Evolutionary conservation across 1,284 basidiomycete species (phyloP).

Genomic region (Apiotrichum gamsii): DNA sequence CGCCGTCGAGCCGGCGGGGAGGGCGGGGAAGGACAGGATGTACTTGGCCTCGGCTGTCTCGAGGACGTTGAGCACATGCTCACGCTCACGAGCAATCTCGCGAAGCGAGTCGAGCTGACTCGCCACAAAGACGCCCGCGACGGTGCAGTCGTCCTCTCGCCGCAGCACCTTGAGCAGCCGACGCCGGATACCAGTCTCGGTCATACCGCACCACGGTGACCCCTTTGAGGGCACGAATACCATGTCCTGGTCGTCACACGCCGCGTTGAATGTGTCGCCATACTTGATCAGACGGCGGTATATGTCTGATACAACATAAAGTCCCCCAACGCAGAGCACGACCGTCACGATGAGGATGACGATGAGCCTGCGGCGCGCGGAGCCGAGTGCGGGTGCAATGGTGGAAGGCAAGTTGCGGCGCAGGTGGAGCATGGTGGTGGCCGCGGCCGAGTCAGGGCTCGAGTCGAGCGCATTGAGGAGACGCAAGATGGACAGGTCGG

Average conservation of each 20-base stretch:
- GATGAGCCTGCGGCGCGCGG: slow-evolving; percentile 56
- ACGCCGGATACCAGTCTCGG: slow-evolving; percentile 50
- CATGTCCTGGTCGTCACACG: slow-evolving; percentile 64
- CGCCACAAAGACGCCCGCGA: slow-evolving; percentile 59
- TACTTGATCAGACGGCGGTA: slow-evolving; percentile 56
- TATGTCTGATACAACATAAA: slow-evolving; percentile 61
- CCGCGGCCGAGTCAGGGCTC: slow-evolving; percentile 46
- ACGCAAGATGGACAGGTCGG: slow-evolving; percentile 66
- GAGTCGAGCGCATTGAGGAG: slow-evolving; percentile 60
- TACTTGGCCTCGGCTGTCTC: slow-evolving; percentile 72
- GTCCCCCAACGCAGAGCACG: slow-evolving; percentile 57
- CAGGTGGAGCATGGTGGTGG: background rate
- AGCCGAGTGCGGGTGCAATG: slow-evolving; percentile 36
- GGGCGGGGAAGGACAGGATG: slow-evolving; percentile 58
- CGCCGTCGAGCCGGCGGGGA: background rate
- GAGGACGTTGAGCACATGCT: slow-evolving; percentile 64
- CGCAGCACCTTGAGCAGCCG: background rate
- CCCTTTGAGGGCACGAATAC: slow-evolving; percentile 56
- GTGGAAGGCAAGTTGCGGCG: background rate
- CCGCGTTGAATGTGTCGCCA: slow-evolving; percentile 56
- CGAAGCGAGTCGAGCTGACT: slow-evolving; percentile 64
- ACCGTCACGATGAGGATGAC: slow-evolving; percentile 59
- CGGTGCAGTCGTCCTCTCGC: slow-evolving; percentile 53
- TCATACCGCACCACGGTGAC: slow-evolving; percentile 59
- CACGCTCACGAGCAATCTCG: slow-evolving; percentile 62